Base-by-base conservation (phyloP, 768 basidiomycete genomes). In the Royoungia palumana region DNA sequence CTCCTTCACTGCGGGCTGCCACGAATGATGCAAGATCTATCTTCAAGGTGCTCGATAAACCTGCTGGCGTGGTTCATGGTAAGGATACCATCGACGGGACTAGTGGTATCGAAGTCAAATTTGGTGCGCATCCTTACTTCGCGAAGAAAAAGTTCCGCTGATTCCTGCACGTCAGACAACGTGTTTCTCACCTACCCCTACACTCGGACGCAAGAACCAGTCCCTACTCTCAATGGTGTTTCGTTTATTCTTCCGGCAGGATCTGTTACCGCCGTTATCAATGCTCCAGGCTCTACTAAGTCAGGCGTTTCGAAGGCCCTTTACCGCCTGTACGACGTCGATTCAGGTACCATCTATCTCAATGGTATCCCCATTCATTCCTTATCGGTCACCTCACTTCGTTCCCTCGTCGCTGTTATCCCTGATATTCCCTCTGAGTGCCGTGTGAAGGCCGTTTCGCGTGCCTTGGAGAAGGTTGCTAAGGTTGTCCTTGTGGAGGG, bases 241-340 rank as follows among this genome's bases (percentile, higher is more conserved):
- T 89, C 86, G 2, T 97, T 97, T 77, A 87, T 81, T 58, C 85
- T 97, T 17, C 88, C 89, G 0, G 89, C 87, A 61, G 88, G 89
- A 5, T 81, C 84, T 5, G 85, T 89, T 13, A 93, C 96, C 17
- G 95, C 94, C 0, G 78, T 97, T 19, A 91, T 98, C 13, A 92
- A 87, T 19, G 84, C 87, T 61, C 83, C 84, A 3, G 90, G 89
- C 1, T 74, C 86, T 3, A 85, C 91, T 12, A 94, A 92, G 67
- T 88, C 85, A 10, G 89, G 91, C 1, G 83, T 92, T 47, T 69
- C 92, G 42, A 85, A 91, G n/a, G 75, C 94, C 24, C 73, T 98
- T 14, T 96, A 91, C 68, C 79, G 94, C 19, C 93, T 98, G 71
- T 96, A 97, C 65, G 94, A 97, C 59, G 75, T 94, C 13, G 76